Evolutionary conservation across 2,329 filamentous ascomycete genomes (phyloP).

Genomic region (Nannizziopsis arthrosporioides): DNA sequence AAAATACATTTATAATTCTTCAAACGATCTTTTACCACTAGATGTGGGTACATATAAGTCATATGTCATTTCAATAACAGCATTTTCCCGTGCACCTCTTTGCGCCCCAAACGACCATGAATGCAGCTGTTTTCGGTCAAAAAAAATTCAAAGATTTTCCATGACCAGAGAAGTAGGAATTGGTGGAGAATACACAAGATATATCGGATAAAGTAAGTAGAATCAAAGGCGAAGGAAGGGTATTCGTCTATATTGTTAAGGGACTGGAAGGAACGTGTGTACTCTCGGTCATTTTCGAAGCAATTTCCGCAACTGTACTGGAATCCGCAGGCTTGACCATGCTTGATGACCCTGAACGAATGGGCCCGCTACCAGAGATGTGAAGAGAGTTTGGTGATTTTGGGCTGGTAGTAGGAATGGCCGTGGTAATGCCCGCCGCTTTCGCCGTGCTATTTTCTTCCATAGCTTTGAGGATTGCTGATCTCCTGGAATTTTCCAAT

Average conservation of each 20-base stretch:
- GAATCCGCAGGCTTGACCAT: not conserved
- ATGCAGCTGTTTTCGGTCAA: too few species aligned
- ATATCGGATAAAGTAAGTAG: not conserved
- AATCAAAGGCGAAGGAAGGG: not conserved
- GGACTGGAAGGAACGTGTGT: not conserved
- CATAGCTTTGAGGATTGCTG: constrained; percentile 13
- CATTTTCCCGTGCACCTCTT: not conserved
- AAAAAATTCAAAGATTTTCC: not conserved
- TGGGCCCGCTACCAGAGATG: not conserved
- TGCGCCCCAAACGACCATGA: not conserved
- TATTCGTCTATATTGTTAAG: not conserved
- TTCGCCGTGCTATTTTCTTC: constrained; percentile 12
- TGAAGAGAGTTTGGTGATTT: not conserved
- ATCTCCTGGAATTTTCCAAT: not conserved
- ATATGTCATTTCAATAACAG: too few species aligned
- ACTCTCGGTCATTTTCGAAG: not conserved
- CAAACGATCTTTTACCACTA: too few species aligned
- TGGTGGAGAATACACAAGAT: not conserved
- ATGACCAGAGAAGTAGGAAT: not conserved
- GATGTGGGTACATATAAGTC: too few species aligned
- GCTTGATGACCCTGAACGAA: not conserved
- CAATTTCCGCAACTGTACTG: not conserved
- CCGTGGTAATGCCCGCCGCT: constrained; percentile 7
- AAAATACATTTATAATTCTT: too few species aligned
- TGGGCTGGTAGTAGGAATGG: not conserved